Conservation (phyloP, 2,329 filamentous ascomycete species). For the Fusarium torulosum region DNA sequence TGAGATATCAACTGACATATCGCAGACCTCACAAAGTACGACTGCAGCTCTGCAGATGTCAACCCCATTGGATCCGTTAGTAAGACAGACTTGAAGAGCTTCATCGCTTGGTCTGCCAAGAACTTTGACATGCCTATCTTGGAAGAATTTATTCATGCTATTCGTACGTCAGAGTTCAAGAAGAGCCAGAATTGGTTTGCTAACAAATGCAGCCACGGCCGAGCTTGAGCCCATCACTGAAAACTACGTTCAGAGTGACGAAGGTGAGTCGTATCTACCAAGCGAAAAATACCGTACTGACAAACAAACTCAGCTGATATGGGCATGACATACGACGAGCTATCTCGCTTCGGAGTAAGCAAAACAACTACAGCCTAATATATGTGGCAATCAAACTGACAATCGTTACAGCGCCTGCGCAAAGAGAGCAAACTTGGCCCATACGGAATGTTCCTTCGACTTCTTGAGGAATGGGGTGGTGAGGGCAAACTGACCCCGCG, state of each 20-base stretch:
- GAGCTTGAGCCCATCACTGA: slow-evolving; percentile 61
- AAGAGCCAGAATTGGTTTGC: neutral
- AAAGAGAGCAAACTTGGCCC: slow-evolving; percentile 60
- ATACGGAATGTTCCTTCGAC: slow-evolving; percentile 55
- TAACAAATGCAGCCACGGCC: slow-evolving; percentile 49
- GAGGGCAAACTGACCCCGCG: slow-evolving; percentile 53
- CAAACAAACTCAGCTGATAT: slow-evolving; percentile 50
- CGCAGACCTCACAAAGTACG: slow-evolving; percentile 43
- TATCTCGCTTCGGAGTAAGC: slow-evolving; percentile 54
- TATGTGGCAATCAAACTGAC: neutral
- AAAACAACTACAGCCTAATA: neutral
- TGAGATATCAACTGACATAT: neutral
- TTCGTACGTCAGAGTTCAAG: slow-evolving; percentile 54
- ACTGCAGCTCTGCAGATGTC: slow-evolving; percentile 58
- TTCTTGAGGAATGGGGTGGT: slow-evolving; percentile 56
- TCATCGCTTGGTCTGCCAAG: slow-evolving; percentile 69
- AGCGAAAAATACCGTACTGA: neutral
- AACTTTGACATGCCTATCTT: slow-evolving; percentile 72
- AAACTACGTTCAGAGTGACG: slow-evolving; percentile 54
- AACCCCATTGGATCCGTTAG: slow-evolving; percentile 46
- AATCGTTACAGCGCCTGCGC: slow-evolving; percentile 45
- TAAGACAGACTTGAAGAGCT: slow-evolving; percentile 75
- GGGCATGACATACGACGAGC: slow-evolving; percentile 59
- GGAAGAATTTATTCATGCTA: slow-evolving; percentile 70
- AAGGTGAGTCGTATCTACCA: slow-evolving; percentile 28